Percentiles rank a stretch among this genome's conserved stretches.
These are phyloP conservation scores for Adansonia madagascariensis DNA, from an alignment of 441 rosid species.

Conservation along the genomic window DNA sequence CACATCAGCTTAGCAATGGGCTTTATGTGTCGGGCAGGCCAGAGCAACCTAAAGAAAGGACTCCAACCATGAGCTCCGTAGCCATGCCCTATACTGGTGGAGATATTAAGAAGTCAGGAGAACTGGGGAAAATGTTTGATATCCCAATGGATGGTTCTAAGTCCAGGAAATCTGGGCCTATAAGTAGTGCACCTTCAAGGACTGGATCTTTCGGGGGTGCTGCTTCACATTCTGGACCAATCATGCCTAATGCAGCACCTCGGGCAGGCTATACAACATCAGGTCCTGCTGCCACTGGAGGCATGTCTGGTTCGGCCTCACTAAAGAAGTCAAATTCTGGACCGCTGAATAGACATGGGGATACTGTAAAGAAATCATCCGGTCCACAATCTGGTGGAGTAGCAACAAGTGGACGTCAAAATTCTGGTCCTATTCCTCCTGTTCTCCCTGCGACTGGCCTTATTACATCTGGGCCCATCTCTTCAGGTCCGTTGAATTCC, in stretches of 20 bases:
- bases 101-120: slow-evolving; percentile 91
- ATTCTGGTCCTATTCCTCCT: slow-evolving; percentile 82
- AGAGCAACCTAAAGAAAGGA: slow-evolving; percentile 93
- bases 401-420: slow-evolving; percentile 77
- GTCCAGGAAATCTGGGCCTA: slow-evolving; percentile 95
- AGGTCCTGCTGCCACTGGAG: slow-evolving; percentile 63
- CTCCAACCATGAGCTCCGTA: slow-evolving; percentile 90
- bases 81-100: slow-evolving; percentile 99
- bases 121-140: slow-evolving; percentile 93
- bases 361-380: slow-evolving; percentile 79
- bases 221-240: slow-evolving; percentile 83
- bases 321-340: slow-evolving; percentile 86
- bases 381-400: slow-evolving; percentile 95
- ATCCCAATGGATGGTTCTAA: slow-evolving; percentile 76
- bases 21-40: slow-evolving; percentile 96
- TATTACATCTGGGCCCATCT: slow-evolving; percentile 90
- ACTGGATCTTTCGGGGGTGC: slow-evolving; percentile 92
- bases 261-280: slow-evolving; percentile 66
- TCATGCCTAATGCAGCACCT: slow-evolving; percentile 70
- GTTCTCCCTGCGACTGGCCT: slow-evolving; percentile 90
- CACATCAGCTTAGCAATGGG: slow-evolving; percentile 95
- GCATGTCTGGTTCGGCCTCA: slow-evolving; percentile 52
- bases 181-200: slow-evolving; percentile 75
- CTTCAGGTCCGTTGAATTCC: slow-evolving; percentile 81
- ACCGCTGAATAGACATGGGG: slow-evolving; percentile 92